Percentiles rank a stretch among this genome's conserved stretches.
Evolutionary conservation across 2,329 filamentous ascomycete genomes (phyloP).

Genomic region (Aspergillus fumigatiaffinis): DNA sequence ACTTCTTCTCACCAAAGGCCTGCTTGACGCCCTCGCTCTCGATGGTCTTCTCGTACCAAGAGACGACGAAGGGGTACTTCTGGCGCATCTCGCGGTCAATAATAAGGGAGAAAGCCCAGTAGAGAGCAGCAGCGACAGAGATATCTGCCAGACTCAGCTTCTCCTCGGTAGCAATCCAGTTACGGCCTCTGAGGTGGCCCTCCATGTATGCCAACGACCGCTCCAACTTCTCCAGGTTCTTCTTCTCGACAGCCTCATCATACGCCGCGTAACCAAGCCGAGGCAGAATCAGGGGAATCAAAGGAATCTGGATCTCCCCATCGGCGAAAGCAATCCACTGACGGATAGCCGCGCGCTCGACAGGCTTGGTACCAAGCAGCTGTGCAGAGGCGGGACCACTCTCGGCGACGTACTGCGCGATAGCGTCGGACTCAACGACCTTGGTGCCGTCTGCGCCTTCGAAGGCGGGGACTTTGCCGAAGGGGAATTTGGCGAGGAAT

Average conservation of each 20-base stretch:
- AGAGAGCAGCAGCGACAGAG: slow-evolving; percentile 18
- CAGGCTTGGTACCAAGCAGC: slow-evolving; percentile 42
- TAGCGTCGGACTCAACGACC: slow-evolving; percentile 47
- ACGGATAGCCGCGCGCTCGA: slow-evolving; percentile 41
- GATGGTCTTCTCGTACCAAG: slow-evolving; percentile 20
- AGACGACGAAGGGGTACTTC: slow-evolving; percentile 19
- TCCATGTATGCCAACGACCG: slow-evolving; percentile 18
- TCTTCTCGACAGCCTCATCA: slow-evolving; percentile 19
- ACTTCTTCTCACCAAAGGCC: slow-evolving; percentile 23
- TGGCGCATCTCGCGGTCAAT: slow-evolving; percentile 25
- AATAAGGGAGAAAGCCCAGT: slow-evolving; percentile 22
- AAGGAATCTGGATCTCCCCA: slow-evolving; percentile 18
- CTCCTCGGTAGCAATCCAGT: slow-evolving; percentile 18
- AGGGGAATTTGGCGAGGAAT: slow-evolving; percentile 49
- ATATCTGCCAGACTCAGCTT: slow-evolving; percentile 28
- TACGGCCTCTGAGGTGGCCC: slow-evolving; percentile 15
- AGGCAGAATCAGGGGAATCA: slow-evolving; percentile 17
- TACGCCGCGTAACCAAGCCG: slow-evolving; percentile 17
- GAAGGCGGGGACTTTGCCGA: slow-evolving; percentile 51
- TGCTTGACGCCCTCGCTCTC: slow-evolving; percentile 10
- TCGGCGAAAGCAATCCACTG: slow-evolving; percentile 47
- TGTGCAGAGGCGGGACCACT: slow-evolving; percentile 43
- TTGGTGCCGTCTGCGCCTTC: slow-evolving; percentile 46
- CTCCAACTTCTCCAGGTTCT: slow-evolving; percentile 16
- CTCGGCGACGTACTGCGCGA: slow-evolving; percentile 46